Base-by-base conservation (phyloP, 768 basidiomycete genomes). In the Trametes cingulata region DNA sequence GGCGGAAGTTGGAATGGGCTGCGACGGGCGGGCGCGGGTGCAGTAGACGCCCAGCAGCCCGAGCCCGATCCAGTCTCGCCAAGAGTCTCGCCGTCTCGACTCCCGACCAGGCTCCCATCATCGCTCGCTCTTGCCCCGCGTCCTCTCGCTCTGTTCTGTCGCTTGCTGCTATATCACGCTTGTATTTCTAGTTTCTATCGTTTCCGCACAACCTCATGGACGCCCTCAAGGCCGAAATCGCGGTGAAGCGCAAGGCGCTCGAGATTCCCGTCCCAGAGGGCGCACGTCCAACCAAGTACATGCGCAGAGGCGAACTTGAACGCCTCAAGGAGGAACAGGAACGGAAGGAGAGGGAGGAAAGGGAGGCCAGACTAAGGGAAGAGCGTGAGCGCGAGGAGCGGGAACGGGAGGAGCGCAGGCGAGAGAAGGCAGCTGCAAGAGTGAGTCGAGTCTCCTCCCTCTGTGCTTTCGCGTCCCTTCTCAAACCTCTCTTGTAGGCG, bases 261-360 rank as follows among this genome's bases (percentile, higher is more conserved):
- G 76, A 82, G 13, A 81, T 79, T n/a, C 66, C 79, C 17, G 54
- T 46, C 6, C 27, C 65, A 19, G 20, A 64, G 6, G 61, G 70
- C 41, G 67, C 70, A n/a, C 77, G 87, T 6, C 83, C 88, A 0
- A 82, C 78, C 20, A 97, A 98, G 76, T 98, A 98, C 73, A 84
- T 97, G 84, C 86, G 91, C 40, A 82, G 90, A 64, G 92, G 91
- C 17, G 96, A 98, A n/a, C 74, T 97, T 14, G 95, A 98, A 65
- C 83, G 82, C 20, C 70, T 91, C 40, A 82, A 78, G 62, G 81
- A 74, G 42, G 80, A 82, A 51, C 71, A 78, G 57, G 74, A 77
- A 40, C 69, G 74, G 27, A 78, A 77, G 58, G 73, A 73, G 48
- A 70, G 65, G 54, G 75, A 79, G 69, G 76, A 77, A 65, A 70